These are phyloP conservation scores for Scutellaria galericulata DNA, from an alignment of 257 asterid species.

Conservation along the genomic window DNA sequence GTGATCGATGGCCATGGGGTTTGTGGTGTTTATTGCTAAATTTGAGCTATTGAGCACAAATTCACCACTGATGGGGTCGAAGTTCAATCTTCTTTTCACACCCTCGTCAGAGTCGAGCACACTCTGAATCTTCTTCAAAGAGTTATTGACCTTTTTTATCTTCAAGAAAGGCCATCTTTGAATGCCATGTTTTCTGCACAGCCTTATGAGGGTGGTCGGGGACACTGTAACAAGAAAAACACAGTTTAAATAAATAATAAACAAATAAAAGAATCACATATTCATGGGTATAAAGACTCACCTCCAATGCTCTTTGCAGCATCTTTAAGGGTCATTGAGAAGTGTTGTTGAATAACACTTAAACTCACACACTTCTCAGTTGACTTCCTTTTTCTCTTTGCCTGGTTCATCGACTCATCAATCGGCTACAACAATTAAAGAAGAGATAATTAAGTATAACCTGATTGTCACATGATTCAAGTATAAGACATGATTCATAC, in stretches of 20 bases:
- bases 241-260: not conserved
- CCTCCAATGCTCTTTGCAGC: slow-evolving; percentile 94
- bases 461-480: no score
- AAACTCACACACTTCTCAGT: slow-evolving; percentile 78
- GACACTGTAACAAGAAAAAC: slow-evolving; percentile 49
- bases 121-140: slow-evolving; percentile 64
- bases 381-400: slow-evolving; percentile 60
- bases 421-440: slow-evolving; percentile 40
- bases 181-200: slow-evolving; percentile 82
- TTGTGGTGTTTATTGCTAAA: not conserved
- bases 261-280: not conserved
- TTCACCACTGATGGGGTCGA: slow-evolving; percentile 40
- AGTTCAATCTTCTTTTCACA: slow-evolving; percentile 62
- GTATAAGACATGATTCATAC: no score
- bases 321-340: slow-evolving; percentile 86
- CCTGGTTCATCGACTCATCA: slow-evolving; percentile 42
- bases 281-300: slow-evolving; percentile 41
- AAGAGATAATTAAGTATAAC: not conserved
- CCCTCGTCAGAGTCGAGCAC: slow-evolving; percentile 78
- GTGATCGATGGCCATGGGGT: no score
- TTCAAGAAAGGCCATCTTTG: slow-evolving; percentile 87
- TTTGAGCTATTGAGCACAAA: slow-evolving; percentile 43
- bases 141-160: slow-evolving; percentile 75
- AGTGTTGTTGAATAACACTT: slow-evolving; percentile 77
- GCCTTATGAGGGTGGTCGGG: slow-evolving; percentile 82